Evolutionary conservation across 768 basidiomycete genomes (phyloP).

Genomic region (Tulasnella sp.): DNA sequence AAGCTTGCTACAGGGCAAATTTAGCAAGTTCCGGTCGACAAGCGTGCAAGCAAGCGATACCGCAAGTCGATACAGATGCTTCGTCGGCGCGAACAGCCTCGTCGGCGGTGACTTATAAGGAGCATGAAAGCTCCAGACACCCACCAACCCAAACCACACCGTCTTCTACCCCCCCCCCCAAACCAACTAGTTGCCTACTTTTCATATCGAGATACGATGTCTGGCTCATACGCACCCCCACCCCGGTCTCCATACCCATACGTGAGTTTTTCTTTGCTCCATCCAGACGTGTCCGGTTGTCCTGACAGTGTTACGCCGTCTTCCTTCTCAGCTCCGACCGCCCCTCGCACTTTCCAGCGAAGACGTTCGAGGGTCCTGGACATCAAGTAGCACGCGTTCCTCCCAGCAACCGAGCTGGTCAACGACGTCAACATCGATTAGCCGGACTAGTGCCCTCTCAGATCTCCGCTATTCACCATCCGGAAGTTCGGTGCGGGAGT

Average conservation of each 20-base stretch:
- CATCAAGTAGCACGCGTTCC: neutral
- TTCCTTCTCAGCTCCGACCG: neutral
- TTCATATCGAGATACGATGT: neutral
- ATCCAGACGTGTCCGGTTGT: too few species aligned
- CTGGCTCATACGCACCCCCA: neutral
- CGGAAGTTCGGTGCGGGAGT: too few species aligned
- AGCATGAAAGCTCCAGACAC: neutral
- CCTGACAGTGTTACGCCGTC: neutral
- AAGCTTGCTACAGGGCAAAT: neutral
- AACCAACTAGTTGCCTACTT: neutral
- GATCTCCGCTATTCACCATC: too few species aligned
- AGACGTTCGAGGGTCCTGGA: too few species aligned
- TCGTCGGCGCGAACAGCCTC: neutral
- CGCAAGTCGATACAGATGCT: neutral
- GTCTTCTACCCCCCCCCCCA: neutral
- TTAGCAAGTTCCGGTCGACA: neutral
- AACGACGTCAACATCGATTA: neutral
- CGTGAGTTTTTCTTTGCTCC: neutral
- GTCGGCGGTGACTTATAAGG: neutral
- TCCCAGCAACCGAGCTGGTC: neutral
- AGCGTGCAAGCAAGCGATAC: neutral
- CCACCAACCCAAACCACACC: neutral
- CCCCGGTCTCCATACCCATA: too few species aligned
- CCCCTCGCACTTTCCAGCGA: too few species aligned
- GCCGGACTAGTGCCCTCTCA: too few species aligned